Evolutionary conservation across 371 early-diverging fungal genomes (phyloP), one percentile per base, ranked within the genome.

Genomic region (Smittium culicis): DNA sequence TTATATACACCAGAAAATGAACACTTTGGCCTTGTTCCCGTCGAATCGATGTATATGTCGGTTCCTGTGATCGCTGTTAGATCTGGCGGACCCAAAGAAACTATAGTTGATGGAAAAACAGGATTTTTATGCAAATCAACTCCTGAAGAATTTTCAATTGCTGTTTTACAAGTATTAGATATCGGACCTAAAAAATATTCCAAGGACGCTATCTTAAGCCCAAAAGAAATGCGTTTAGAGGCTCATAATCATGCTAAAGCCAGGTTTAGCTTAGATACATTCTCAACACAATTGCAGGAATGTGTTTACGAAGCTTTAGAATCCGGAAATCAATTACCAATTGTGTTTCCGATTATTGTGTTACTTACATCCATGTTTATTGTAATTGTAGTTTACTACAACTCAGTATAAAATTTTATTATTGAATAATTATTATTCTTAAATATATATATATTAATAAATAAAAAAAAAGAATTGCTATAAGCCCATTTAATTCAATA

Each of bases 1-100:
- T 70, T 96, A 0, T 97, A 97, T 77, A 97, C 98, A 25, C 98
- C 98, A 16, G 79, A 83, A 24, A 83, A 89, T 71, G 98, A 97
- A 74, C 97, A 97, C 72, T 92, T 97, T 74, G 96, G 96, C 0
- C 94, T 97, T 64, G 93, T 92, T 17, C 98, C 98, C 1, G 83
- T 97, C 0, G 98, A 97, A 72, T 91, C 93, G 64, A 96, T 97
- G 98, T 92, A 90, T 75, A 82, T 83, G 35, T 75, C 79, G 27
- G 73, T 90, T 20, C 95, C 96, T 0, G 94, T 95, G 1, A 82
- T 97, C 27, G 96, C 96, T 0, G 82, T 81, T 54, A 87, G 89
- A 74, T 85, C 79, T 68, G 97, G 95, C 35, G 95, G 95, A 0
- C 95, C 94, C 3, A 77, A 79, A 3, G 94, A 93, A 72, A 85